A percentile compares a stretch with the other conserved stretches of the same genome.
Evolutionary conservation across 2,329 filamentous ascomycete species (phyloP).

Genomic region (Aspergillus piperis): DNA sequence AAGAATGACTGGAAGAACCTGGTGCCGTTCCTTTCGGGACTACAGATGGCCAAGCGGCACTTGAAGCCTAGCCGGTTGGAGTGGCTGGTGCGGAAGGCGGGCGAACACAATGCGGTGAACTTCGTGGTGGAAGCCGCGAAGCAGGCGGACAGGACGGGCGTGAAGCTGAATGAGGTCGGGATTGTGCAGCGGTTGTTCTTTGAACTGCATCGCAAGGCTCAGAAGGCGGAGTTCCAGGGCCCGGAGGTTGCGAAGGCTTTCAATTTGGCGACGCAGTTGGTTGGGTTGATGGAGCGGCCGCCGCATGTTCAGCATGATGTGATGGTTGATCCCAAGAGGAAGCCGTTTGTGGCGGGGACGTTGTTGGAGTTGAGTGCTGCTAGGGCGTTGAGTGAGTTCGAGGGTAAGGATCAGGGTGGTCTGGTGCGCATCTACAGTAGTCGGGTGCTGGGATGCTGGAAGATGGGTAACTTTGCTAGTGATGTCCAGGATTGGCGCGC

Average conservation of each 20-base stretch:
- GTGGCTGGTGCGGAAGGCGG: constrained; percentile 42
- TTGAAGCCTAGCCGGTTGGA: constrained; percentile 31
- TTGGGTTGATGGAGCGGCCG: constrained; percentile 38
- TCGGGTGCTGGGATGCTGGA: constrained; percentile 40
- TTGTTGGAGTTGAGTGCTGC: constrained; percentile 50
- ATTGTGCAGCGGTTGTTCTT: constrained; percentile 40
- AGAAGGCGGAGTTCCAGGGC: constrained; percentile 37
- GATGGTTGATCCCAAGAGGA: constrained; percentile 38
- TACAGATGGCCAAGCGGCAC: constrained; percentile 33
- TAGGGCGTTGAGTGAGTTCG: constrained; percentile 39
- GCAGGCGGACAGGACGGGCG: constrained; percentile 36
- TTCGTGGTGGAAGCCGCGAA: constrained; percentile 41
- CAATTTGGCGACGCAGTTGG: constrained; percentile 37
- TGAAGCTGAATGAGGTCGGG: constrained; percentile 33
- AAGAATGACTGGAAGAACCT: constrained; percentile 46
- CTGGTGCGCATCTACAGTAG: constrained; percentile 44
- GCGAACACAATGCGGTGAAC: constrained; percentile 36
- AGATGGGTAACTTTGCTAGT: constrained; percentile 27
- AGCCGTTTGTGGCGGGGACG: constrained; percentile 45
- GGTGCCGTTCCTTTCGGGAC: constrained; percentile 42
- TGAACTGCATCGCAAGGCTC: constrained; percentile 39
- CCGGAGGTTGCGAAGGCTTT: constrained; percentile 31
- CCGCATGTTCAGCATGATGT: constrained; percentile 30
- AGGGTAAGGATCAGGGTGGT: constrained; percentile 42
- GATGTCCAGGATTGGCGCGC: constrained; percentile 21